Evolutionary conservation across 139 green algal genomes (phyloP).

Genomic region (Picochlorum sp.): DNA sequence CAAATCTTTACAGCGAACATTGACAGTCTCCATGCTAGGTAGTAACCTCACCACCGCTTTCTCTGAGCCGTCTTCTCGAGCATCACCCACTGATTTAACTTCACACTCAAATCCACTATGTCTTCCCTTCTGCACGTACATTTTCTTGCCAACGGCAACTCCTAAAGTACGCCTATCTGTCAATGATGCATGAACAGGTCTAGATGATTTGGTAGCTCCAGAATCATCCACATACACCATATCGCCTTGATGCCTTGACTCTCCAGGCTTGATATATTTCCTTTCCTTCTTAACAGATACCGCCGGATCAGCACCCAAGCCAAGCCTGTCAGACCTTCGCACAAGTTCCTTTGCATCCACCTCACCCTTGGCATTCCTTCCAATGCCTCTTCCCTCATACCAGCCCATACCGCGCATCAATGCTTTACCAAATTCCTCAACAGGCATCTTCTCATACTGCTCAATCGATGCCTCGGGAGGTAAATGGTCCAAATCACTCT

Average conservation of each 20-base stretch:
- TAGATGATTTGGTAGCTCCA: too few species aligned
- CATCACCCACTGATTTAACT: constrained; percentile 15
- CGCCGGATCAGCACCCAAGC: constrained; percentile 57
- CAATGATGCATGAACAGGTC: too few species aligned
- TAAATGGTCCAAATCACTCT: constrained; percentile 20
- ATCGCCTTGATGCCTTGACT: constrained; percentile 2
- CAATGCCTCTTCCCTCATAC: constrained; percentile 61
- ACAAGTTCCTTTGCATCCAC: constrained; percentile 64
- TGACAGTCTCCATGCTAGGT: background rate
- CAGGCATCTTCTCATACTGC: constrained; percentile 65
- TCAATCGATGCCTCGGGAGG: constrained; percentile 28
- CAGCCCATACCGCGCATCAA: constrained; percentile 77
- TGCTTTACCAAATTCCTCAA: constrained; percentile 72
- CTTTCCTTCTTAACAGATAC: constrained; percentile 5
- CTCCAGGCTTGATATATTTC: constrained; percentile 38
- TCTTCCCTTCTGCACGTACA: constrained; percentile 42
- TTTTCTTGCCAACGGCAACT: constrained; percentile 29
- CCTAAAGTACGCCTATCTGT: constrained; percentile 11
- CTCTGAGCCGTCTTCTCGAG: background rate
- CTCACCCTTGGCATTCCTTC: constrained; percentile 44
- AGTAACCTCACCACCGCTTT: background rate
- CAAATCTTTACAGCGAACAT: background rate
- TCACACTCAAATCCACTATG: constrained; percentile 48
- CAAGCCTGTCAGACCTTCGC: constrained; percentile 32
- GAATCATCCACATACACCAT: background rate